A percentile compares a stretch with the other conserved stretches of the same genome.
phyloP scores from a whole-genome alignment of 768 basidiomycete genomes.

The Boletus tomentosulus region DNA sequence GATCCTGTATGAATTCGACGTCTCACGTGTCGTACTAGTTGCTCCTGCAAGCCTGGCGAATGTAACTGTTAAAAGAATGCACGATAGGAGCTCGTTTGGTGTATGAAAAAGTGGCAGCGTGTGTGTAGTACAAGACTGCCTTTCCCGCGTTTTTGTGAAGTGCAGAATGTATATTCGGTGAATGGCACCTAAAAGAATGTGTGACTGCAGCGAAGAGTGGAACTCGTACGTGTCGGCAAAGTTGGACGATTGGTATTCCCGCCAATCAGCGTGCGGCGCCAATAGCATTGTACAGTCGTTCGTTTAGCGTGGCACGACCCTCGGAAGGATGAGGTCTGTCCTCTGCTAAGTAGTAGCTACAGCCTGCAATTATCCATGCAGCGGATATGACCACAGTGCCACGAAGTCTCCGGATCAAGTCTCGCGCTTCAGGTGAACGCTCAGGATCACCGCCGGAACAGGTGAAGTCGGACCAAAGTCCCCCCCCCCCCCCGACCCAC shows the following conservation, averaged over 20 bases:
- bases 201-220: neutral
- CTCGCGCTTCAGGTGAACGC: neutral
- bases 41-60: constrained; percentile 13
- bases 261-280: no score
- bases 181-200: neutral
- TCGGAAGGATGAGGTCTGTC: no score
- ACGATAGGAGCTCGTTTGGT: neutral
- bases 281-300: no score
- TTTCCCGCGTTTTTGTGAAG: neutral
- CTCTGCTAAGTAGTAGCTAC: no score
- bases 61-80: constrained; percentile 10
- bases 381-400: neutral
- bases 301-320: no score
- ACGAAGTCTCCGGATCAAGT: neutral
- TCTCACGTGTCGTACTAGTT: constrained; percentile 2
- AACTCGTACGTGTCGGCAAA: neutral
- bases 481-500: no score
- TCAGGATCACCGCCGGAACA: neutral
- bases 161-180: neutral
- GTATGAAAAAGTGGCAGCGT: neutral
- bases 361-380: neutral
- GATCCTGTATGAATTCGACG: neutral
- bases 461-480: neutral
- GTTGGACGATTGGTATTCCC: neutral
- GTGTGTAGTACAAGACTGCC: neutral